These are phyloP conservation scores for Prunus padus DNA, from an alignment of 306 rosid species.

Conservation along the genomic window DNA sequence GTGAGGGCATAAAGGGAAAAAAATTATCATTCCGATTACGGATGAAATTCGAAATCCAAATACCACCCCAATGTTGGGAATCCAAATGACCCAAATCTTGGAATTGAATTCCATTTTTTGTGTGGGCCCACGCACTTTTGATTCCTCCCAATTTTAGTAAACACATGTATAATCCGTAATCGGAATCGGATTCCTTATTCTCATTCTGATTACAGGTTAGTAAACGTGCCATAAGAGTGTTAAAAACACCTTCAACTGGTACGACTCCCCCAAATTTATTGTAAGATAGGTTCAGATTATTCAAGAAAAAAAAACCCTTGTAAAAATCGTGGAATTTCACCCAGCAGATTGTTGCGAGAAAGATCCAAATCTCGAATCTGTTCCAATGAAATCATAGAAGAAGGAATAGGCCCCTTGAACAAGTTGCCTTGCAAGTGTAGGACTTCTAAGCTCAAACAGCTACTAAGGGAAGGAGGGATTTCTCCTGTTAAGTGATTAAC, in stretches of 20 bases:
- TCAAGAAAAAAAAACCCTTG: background rate
- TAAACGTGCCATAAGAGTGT: no score
- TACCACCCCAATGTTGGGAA: no score
- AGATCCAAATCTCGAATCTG: constrained; percentile 1
- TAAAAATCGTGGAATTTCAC: background rate
- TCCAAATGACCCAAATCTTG: no score
- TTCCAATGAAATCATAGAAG: background rate
- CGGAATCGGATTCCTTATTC: no score
- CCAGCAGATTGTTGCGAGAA: background rate
- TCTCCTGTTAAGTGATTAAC: background rate
- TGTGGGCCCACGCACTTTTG: no score
- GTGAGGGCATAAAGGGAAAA: no score
- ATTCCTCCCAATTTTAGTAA: no score
- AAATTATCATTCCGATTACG: no score
- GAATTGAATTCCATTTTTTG: no score
- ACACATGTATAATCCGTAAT: no score
- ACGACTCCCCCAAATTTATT: background rate
- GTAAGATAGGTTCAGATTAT: background rate
- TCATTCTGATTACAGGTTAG: no score
- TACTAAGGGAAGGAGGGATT: background rate
- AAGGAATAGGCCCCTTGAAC: background rate
- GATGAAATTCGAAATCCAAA: no score
- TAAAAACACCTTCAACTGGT: background rate
- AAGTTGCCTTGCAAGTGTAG: background rate
- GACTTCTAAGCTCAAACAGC: background rate